Conservation (phyloP, 306 rosid species). For the Vachellia collinsii region DNA sequence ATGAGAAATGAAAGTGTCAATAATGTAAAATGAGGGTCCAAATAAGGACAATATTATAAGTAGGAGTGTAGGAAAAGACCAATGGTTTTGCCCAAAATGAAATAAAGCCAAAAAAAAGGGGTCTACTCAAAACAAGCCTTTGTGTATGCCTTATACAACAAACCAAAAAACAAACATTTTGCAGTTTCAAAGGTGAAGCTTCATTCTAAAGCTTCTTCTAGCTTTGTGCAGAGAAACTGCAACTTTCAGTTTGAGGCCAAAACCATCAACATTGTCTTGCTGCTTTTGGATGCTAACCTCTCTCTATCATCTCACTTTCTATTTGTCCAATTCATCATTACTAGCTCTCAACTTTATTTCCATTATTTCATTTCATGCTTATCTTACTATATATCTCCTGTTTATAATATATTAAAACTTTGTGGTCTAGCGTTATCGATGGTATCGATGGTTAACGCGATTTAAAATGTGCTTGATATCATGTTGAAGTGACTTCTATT, state of each 20-base stretch:
- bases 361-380: not conserved
- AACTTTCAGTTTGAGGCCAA: not conserved
- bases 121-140: not conserved
- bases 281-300: not conserved
- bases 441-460: not conserved
- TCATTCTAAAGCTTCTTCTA: not conserved
- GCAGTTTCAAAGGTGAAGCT: not conserved
- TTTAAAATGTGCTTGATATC: too few species aligned
- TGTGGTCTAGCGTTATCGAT: not conserved
- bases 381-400: not conserved
- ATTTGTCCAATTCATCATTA: not conserved
- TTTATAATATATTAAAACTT: too few species aligned
- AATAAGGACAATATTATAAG: not conserved
- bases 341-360: not conserved
- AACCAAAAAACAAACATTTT: not conserved
- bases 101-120: not conserved
- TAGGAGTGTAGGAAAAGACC: not conserved
- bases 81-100: slow-evolving; percentile 8
- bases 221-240: not conserved
- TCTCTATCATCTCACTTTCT: not conserved
- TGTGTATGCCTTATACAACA: not conserved
- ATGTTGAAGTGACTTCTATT: too few species aligned
- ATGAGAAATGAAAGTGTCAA: not conserved
- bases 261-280: not conserved
- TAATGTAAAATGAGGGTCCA: not conserved